Base-by-base conservation (phyloP, 176 grass and related monocot genomes). In the Carex myosuroides region DNA sequence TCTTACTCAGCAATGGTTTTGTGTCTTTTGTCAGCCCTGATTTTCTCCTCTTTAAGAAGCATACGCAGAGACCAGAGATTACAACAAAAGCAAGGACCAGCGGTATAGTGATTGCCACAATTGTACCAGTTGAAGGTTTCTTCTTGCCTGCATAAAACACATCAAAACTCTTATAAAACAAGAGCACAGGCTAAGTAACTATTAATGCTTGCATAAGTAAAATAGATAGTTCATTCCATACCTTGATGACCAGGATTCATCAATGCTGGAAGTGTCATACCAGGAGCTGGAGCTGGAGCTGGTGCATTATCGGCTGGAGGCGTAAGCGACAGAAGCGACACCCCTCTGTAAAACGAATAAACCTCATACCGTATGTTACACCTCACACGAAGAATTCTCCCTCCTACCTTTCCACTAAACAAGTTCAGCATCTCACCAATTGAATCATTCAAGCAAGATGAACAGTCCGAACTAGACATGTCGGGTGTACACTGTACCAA, bases 11-110 rank as follows among this genome's bases (percentile, higher is more conserved):
- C 37, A 82, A 50, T 18, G 80, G 39, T 24, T 24, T 24, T 24
- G 22, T 24, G 22, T 24, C 22, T 66, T 12, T 61, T 17, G 80
- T 67, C 2, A 32, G 20, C 29, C n/a, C 3, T 9, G 80, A 48
- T 65, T 48, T 82, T 52, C 80, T 66, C 24, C 21, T 81, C 37
- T 65, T 81, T 7, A 65, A 16, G 39, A 82, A 66, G 37, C 41
- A 66, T 20, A 66, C 18, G 4, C 61, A 67, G 30, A 82, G 41
- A 48, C 37, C 30, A 37, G 30, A 0, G 1, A 82, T 67, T 11
- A 2, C 37, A 17, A 29, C 62, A 64, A 67, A 82, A 37, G 39
- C 80, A 82, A 82, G 21, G 33, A 22, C 80, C 59, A 82, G 5
- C 3, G 60, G 39, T 67, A 66, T 65, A 8, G 59, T 50, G 20